These are phyloP conservation scores for Saturnispora quitensis DNA, from an alignment of 805 yeast genomes.

Conservation along the genomic window DNA sequence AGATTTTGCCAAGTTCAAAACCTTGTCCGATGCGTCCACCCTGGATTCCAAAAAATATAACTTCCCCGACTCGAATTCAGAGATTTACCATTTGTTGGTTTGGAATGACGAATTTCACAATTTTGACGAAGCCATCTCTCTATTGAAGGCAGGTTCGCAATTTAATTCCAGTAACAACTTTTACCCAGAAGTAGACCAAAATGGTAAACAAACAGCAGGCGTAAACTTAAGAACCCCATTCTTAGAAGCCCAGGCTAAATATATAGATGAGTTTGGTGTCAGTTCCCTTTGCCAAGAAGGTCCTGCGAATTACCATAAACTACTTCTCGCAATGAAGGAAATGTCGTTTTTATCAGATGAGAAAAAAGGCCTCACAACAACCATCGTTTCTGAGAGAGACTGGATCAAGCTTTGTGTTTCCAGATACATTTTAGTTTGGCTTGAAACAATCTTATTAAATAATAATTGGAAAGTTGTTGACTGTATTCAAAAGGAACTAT, in stretches of 20 bases:
- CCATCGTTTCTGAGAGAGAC: constrained; percentile 44
- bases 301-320: background rate
- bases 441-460: constrained; percentile 32
- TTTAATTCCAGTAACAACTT: background rate
- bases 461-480: constrained; percentile 32
- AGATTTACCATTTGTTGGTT: constrained; percentile 41
- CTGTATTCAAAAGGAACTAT: constrained; percentile 33
- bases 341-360: background rate
- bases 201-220: background rate
- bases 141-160: constrained; percentile 12
- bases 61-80: constrained; percentile 26
- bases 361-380: constrained; percentile 43
- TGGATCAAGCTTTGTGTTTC: constrained; percentile 40
- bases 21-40: constrained; percentile 15
- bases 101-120: constrained; percentile 78
- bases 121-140: constrained; percentile 27
- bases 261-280: constrained; percentile 7
- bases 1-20: background rate
- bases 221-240: background rate
- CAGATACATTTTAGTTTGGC: constrained; percentile 41
- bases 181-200: constrained; percentile 7
- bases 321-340: constrained; percentile 1
- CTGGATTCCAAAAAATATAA: constrained; percentile 29
- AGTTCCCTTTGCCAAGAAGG: constrained; percentile 1
- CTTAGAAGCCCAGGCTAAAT: constrained; percentile 4